These are phyloP conservation scores for Beta macrorhiza DNA, from an alignment of 179 eudicot genomes.

Conservation along the genomic window DNA sequence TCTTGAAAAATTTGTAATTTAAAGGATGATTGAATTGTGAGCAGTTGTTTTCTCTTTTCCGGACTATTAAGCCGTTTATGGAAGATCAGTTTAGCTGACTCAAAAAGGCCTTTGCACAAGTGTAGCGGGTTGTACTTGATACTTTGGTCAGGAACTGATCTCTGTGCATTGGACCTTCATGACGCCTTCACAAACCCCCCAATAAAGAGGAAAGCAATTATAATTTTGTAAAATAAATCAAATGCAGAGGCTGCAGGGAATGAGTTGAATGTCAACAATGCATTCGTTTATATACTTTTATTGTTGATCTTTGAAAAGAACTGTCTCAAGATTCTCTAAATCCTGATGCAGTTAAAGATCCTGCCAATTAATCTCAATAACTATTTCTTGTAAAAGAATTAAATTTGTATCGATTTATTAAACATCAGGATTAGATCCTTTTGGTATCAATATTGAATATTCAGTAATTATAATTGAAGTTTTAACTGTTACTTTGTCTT, in stretches of 20 bases:
- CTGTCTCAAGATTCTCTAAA: background rate
- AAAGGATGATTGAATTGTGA: background rate
- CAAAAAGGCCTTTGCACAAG: background rate
- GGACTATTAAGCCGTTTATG: background rate
- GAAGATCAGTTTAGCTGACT: background rate
- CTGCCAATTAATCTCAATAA: background rate
- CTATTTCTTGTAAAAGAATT: background rate
- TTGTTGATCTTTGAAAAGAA: background rate
- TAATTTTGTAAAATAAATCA: background rate
- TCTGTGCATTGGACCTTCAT: background rate
- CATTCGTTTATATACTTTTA: background rate
- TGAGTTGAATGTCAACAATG: background rate
- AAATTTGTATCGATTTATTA: too few species aligned
- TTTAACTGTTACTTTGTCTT: background rate
- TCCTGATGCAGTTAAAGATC: background rate
- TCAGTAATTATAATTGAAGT: background rate
- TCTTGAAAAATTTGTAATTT: background rate
- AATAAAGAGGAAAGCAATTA: background rate
- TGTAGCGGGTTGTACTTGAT: background rate
- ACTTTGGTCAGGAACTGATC: background rate
- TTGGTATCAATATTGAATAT: background rate
- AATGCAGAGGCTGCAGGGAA: background rate
- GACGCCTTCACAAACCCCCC: background rate
- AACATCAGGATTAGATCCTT: too few species aligned
- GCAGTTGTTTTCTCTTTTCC: background rate